Evolutionary conservation across 129 eudicot species (phyloP), one percentile per base, ranked within the genome.

Genomic region (Silybum marianum): DNA sequence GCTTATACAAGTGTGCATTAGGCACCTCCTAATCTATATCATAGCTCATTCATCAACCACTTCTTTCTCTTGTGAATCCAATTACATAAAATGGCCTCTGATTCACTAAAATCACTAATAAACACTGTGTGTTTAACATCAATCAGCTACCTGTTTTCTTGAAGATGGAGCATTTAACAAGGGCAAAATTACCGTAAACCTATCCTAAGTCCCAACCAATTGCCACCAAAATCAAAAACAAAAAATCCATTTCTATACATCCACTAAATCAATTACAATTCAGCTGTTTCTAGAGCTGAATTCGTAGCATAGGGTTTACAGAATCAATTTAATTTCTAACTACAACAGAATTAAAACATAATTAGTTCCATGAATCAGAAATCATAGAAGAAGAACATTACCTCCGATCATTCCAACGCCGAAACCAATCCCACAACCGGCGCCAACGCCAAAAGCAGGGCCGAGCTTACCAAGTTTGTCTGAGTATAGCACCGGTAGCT

Each of bases 341-440:
- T n/a, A 75, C 12, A 48, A 82, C 28, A 40, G 12, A 78, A 32
- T 71, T 21, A 71, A 39, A 11, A 28, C 34, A 19, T 22, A 60
- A 71, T 22, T 26, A 44, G 65, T 42, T 39, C n/a, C 40, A 16
- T 72, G 5, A 36, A 13, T 6, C 19, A 67, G 0, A 51, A 51
- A 28, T 46, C 26, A 39, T 4, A 7, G 21, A 54, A 11, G 9
- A 46, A 25, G 8, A 40, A 72, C 7, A 32, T 62, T 63, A 93
- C 98, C 98, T 69, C 99, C 99, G 77, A 95, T 36, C 66, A 95
- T 82, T 30, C 99, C 97, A 81, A 90, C 21, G 66, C 93, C 99
- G 25, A 95, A 88, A 71, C 99, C 99, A 11, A 89, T 23, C 19
- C 99, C 99, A 75, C 99, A 92, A 83, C 99, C 99, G 71, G 91